Evolutionary conservation across 2,329 filamentous ascomycete genomes (phyloP), one percentile per base, ranked within the genome.

Genomic region (Corniculantispora saksenae): DNA sequence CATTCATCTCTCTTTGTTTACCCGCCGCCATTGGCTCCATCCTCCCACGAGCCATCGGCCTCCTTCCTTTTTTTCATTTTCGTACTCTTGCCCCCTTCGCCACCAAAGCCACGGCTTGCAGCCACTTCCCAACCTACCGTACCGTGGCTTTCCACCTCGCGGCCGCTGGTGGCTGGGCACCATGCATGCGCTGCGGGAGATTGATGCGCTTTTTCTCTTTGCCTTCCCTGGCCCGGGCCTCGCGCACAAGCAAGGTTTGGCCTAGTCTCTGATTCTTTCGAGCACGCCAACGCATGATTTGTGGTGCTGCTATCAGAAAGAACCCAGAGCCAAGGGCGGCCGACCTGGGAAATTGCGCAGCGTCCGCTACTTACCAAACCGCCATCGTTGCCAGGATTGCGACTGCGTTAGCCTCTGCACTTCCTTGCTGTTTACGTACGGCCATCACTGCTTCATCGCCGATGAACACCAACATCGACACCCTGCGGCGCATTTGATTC

Each of bases 361-460:
- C 17, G 53, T 56, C 32, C 9, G 17, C 53, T 25, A 21, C 29
- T 32, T 23, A 19, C n/a, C 35, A 25, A 32, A 56, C 35, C 53
- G n/a, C 53, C 21, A n/a, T 32, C 32, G 10, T 32, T 40, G 32
- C 53, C 53, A 56, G 53, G 29, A 10, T 56, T 56, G 13, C 53
- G n/a, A 50, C 29, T 19, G 15, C 19, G 21, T 32, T 56, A 23
- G 21, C 53, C 32, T 53, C 32, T 23, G 35, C 58, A 23, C 10
- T 48, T 53, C 40, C n/a, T 58, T 53, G 6, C 48, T 61, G 21
- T 61, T 43, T 61, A 53, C 17, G 47, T 29, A 53, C 58, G 43
- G 23, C 45, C 32, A 19, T 47, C 48, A 59, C 55, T 35, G 40
- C 48, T 45, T 3, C 58, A 61, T 61, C 58, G 35, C 48, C 48